Evolutionary conservation across 176 grass and related monocot genomes (phyloP).

Genomic region (Oryza rufipogon): DNA sequence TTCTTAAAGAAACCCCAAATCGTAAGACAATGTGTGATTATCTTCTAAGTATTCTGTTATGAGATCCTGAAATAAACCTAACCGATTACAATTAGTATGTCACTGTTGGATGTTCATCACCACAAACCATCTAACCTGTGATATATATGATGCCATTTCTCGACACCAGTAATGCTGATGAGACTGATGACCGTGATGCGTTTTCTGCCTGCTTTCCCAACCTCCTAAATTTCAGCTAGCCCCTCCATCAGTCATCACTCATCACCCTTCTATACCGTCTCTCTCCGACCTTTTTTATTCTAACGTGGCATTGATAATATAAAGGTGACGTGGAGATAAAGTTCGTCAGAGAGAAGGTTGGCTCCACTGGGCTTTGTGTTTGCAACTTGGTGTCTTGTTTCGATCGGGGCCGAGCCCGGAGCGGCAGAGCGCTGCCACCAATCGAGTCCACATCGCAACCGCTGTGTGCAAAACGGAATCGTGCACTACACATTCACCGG

Average conservation of each 20-base stretch:
- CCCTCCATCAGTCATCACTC: too few relatives aligned
- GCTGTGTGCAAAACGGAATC: not conserved
- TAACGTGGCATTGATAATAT: slow-evolving; percentile 25
- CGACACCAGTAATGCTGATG: too few relatives aligned
- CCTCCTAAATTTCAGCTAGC: too few relatives aligned
- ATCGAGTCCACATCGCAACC: not conserved
- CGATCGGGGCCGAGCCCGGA: not conserved
- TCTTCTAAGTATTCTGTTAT: not conserved
- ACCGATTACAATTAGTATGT: not conserved
- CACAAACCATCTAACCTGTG: not conserved
- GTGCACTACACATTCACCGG: not conserved
- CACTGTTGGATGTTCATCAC: not conserved
- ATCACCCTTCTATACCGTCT: not conserved
- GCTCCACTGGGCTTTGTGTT: not conserved
- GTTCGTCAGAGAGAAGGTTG: not conserved
- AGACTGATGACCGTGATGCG: too few relatives aligned
- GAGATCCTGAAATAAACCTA: not conserved
- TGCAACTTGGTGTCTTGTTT: not conserved
- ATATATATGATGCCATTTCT: too few relatives aligned
- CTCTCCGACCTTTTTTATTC: not conserved
- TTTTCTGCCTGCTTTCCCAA: not conserved
- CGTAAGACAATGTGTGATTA: not conserved
- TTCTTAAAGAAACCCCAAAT: not conserved
- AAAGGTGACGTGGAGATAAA: not conserved
- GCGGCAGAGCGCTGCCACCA: not conserved